These are phyloP conservation scores for Silybum marianum DNA, from an alignment of 129 eudicot genomes.

Conservation along the genomic window DNA sequence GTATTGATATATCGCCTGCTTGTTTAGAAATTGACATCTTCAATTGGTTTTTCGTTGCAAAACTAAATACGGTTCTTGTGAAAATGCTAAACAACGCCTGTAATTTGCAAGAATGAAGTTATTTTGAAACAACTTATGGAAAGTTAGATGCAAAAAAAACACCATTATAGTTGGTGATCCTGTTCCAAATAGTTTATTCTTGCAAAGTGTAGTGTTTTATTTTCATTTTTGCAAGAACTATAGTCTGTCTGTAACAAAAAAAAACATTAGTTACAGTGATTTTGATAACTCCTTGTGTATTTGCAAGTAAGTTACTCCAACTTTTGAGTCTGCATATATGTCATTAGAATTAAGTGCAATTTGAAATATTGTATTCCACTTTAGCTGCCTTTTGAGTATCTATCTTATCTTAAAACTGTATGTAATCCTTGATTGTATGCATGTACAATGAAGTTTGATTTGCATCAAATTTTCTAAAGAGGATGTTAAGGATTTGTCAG, in stretches of 20 bases:
- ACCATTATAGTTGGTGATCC: background rate
- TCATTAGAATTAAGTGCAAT: background rate
- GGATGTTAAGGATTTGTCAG: background rate
- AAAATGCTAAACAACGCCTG: background rate
- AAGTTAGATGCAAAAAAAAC: background rate
- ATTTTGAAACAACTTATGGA: slow-evolving; percentile 4
- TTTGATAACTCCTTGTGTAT: background rate
- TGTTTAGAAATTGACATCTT: background rate
- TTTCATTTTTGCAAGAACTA: background rate
- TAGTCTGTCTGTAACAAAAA: background rate
- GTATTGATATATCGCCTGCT: background rate
- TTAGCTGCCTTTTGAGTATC: background rate
- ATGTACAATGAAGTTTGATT: background rate
- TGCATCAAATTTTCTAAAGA: background rate
- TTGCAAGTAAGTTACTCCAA: background rate
- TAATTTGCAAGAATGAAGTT: background rate
- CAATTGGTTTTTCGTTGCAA: background rate
- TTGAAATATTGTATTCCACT: background rate
- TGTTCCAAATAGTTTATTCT: background rate
- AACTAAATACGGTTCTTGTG: background rate
- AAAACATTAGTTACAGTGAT: background rate
- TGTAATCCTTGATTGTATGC: background rate
- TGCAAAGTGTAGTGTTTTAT: background rate
- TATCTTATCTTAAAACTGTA: background rate
- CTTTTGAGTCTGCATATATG: slow-evolving; percentile 1